Evolutionary conservation across 2,329 filamentous ascomycete species (phyloP).

Genomic region (Niveomyces coronatus): DNA sequence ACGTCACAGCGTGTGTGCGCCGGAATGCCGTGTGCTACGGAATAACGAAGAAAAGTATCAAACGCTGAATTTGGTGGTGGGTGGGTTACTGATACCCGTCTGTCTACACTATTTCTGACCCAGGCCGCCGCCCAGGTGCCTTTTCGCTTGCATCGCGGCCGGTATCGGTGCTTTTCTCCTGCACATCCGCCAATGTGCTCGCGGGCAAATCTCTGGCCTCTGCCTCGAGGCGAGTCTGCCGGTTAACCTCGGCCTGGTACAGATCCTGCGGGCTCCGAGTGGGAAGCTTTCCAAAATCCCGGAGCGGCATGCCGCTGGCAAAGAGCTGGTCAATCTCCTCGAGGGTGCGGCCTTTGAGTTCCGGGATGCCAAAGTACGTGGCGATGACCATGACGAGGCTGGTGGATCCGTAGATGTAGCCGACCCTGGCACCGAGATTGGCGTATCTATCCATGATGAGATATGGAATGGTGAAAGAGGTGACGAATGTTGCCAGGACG

Average conservation of each 20-base stretch:
- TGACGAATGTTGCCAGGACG: constrained; percentile 20
- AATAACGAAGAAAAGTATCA: no score
- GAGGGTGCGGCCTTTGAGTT: constrained; percentile 27
- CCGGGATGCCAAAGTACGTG: constrained; percentile 32
- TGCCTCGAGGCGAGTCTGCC: not conserved
- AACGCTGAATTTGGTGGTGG: no score
- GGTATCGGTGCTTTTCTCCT: no score
- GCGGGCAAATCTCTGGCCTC: constrained; percentile 2
- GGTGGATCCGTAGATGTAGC: constrained; percentile 28
- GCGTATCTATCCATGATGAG: constrained; percentile 26
- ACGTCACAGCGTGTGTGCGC: no score
- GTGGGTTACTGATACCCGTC: no score
- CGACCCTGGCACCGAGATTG: constrained; percentile 23
- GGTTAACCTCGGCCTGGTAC: constrained; percentile 1
- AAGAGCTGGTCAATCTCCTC: constrained; percentile 18
- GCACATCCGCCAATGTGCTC: not conserved
- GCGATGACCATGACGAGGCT: constrained; percentile 29
- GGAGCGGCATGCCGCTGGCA: constrained; percentile 11
- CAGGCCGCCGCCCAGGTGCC: no score
- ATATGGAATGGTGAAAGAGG: constrained; percentile 27
- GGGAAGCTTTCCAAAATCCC: constrained; percentile 11
- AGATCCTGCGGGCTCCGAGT: constrained; percentile 3
- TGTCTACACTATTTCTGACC: no score
- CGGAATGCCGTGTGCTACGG: no score
- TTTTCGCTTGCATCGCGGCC: no score